Conservation (phyloP, 2,329 filamentous ascomycete species). For the Colletotrichum endophyticum region DNA sequence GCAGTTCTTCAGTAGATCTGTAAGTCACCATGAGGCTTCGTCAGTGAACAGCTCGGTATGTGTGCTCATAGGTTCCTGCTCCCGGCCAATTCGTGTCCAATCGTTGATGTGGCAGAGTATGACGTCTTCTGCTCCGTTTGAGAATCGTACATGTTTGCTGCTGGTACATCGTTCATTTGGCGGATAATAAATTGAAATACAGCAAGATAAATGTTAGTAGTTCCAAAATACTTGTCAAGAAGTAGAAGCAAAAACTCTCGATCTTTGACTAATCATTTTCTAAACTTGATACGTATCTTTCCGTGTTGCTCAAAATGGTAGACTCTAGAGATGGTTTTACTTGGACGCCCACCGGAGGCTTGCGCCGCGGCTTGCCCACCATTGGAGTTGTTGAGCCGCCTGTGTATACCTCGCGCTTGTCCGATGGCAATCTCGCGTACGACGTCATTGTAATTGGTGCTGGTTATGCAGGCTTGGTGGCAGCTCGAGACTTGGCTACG, state of each 20-base stretch:
- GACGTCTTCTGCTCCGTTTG: neutral
- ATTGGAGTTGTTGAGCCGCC: neutral
- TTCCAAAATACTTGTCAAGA: neutral
- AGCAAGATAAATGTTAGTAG: neutral
- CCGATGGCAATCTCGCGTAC: neutral
- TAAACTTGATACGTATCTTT: neutral
- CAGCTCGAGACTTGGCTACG: conserved; percentile 29
- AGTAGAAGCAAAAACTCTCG: neutral
- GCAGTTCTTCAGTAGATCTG: neutral
- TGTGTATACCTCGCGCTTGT: neutral
- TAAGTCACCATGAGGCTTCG: neutral
- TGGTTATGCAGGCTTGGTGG: conserved; percentile 35
- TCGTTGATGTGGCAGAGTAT: neutral
- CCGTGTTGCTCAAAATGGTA: neutral
- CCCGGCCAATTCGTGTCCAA: neutral
- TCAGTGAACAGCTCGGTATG: neutral
- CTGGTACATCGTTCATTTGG: neutral
- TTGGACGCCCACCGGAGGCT: neutral
- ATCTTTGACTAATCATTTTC: neutral
- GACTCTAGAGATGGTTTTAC: neutral
- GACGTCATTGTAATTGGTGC: neutral
- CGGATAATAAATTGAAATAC: neutral
- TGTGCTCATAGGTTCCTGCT: neutral
- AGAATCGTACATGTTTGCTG: neutral
- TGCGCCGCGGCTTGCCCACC: neutral